Base-by-base conservation (phyloP, 2,329 filamentous ascomycete species). In the Cytospora mali region DNA sequence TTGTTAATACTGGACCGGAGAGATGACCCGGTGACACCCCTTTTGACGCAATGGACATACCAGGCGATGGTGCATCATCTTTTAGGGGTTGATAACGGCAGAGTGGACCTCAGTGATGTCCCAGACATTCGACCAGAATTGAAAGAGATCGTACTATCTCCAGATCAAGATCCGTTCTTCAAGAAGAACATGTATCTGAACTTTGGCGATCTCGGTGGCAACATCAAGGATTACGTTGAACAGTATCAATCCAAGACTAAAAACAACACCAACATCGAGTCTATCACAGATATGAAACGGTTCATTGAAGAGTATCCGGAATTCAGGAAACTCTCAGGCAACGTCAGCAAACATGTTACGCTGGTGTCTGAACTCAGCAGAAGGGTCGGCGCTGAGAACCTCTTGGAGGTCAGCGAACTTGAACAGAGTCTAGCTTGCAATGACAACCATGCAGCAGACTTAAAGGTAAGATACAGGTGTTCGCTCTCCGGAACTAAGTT, bases 51-150 rank as follows among this genome's bases (percentile, higher is more conserved):
- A 74, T 99, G 95, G 95, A 99, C 95, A 28, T 99, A 99, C 72
- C 95, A 99, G 77, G 95, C 95, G n/a, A 99, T 99, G 93, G 95
- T 99, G 0, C 95, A 99, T 73, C 95, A 99, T 72, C 79, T 98
- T 2, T 81, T 99, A 14, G 95, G 95, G 6, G 97, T 99, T 68
- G 86, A 91, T 63, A 98, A 98, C 73, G 95, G 95, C n/a, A 86
- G 94, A 56, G 95, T 99, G 0, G 90, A 97, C 72, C 81, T 99
- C 35, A 90, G 89, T 66, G 85, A 91, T 61, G 88, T 97, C 0
- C 91, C 91, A 14, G 93, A 96, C 60, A 86, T 96, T 61, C 84
- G 91, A 18, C 90, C 92, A 1, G 94, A 97, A 74, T 81, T 97
- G 59, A 93, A 90, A 71, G 95, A 99, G 76, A 95, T 99, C 62